A percentile compares a stretch with the other conserved stretches of the same genome.
Conservation (phyloP, 371 early-diverging fungal species). For the Haplosporangium sp. region DNA sequence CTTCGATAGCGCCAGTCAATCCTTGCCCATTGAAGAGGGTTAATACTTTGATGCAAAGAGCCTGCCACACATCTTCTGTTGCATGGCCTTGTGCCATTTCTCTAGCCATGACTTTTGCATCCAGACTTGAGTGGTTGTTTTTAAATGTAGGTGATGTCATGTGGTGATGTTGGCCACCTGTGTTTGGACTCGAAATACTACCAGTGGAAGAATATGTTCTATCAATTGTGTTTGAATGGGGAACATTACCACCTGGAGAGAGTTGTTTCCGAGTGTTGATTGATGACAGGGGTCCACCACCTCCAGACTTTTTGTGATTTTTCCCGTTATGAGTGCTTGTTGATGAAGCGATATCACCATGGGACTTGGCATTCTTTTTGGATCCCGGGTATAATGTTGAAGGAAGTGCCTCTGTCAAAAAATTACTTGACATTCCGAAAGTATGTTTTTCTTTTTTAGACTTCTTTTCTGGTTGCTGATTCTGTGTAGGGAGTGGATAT, state of each 20-base stretch:
- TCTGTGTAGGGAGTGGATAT: constrained; percentile 4
- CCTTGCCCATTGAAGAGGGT: constrained; percentile 92
- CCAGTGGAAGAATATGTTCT: constrained; percentile 32
- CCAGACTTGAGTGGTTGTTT: constrained; percentile 61
- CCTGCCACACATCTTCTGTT: constrained; percentile 80
- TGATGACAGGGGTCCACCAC: constrained; percentile 34
- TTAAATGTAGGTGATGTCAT: constrained; percentile 55
- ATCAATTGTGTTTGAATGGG: constrained; percentile 9
- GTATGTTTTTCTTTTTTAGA: constrained; percentile 48
- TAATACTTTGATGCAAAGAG: constrained; percentile 77
- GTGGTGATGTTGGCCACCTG: constrained; percentile 28
- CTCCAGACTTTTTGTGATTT: constrained; percentile 36
- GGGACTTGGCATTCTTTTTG: constrained; percentile 39
- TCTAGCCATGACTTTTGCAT: constrained; percentile 71
- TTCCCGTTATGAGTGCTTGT: constrained; percentile 20
- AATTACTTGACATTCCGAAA: constrained; percentile 47
- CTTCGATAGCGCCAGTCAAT: constrained; percentile 83
- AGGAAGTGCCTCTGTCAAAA: constrained; percentile 44
- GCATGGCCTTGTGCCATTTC: constrained; percentile 63
- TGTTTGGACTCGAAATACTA: constrained; percentile 37
- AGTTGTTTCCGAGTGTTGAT: constrained; percentile 48
- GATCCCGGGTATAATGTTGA: constrained; percentile 48
- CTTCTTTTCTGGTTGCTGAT: constrained; percentile 21
- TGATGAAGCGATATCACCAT: constrained; percentile 34
- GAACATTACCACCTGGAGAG: constrained; percentile 23